Percentiles rank a stretch among this genome's conserved stretches.
Evolutionary conservation across 1,284 basidiomycete genomes (phyloP).

Genomic region (Testicularia cyperi): DNA sequence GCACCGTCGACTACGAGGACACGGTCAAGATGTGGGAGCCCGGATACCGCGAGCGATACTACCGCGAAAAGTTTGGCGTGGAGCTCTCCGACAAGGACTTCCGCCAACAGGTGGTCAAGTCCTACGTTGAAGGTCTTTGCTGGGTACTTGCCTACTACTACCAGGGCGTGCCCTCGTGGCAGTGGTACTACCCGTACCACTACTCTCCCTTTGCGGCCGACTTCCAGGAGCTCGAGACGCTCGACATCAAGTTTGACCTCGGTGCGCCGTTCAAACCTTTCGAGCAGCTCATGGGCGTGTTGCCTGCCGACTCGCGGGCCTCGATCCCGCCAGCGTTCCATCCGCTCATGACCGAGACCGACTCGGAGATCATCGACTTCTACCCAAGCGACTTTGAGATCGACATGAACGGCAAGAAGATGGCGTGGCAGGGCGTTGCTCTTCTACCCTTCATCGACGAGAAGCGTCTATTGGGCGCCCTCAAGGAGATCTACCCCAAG

Average conservation of each 20-base stretch:
- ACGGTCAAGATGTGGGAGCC: slow-evolving; percentile 74
- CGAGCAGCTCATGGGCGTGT: slow-evolving; percentile 97
- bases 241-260: slow-evolving; percentile 76
- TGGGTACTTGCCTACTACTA: slow-evolving; percentile 99
- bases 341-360: slow-evolving; percentile 78
- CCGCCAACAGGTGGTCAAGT: slow-evolving; percentile 74
- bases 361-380: slow-evolving; percentile 94
- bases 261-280: slow-evolving; percentile 93
- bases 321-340: slow-evolving; percentile 89
- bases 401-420: slow-evolving; percentile 99
- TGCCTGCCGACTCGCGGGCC: slow-evolving; percentile 84
- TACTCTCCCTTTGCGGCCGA: slow-evolving; percentile 98
- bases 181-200: slow-evolving; percentile 99
- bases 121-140: slow-evolving; percentile 88
- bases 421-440: slow-evolving; percentile 98
- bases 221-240: slow-evolving; percentile 73
- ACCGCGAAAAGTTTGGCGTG: slow-evolving; percentile 86
- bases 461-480: slow-evolving; percentile 70
- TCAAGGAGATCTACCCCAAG: slow-evolving; percentile 72
- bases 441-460: slow-evolving; percentile 94
- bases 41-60: slow-evolving; percentile 87
- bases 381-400: slow-evolving; percentile 90
- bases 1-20: slow-evolving; percentile 81
- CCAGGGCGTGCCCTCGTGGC: slow-evolving; percentile 93
- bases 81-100: slow-evolving; percentile 73